A percentile compares a stretch with the other conserved stretches of the same genome.
These are phyloP conservation scores for Clohesyomyces aquaticus DNA, from an alignment of 495 filamentous ascomycete species.

Conservation along the genomic window DNA sequence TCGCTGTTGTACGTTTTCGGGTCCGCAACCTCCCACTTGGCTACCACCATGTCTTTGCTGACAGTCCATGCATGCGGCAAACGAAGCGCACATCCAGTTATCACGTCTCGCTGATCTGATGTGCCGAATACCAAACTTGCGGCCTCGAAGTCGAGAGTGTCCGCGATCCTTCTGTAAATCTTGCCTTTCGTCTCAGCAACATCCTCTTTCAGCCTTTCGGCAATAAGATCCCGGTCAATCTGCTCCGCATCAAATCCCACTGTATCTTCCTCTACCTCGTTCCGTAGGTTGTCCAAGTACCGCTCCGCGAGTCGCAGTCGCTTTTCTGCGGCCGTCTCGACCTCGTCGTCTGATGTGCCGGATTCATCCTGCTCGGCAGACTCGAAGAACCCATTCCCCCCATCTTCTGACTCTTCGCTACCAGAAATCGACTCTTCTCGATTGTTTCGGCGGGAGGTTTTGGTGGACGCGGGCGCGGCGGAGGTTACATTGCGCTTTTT, in stretches of 20 bases:
- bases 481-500: slow-evolving; percentile 39
- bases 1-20: slow-evolving; percentile 50
- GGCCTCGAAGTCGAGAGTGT: slow-evolving; percentile 63
- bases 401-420: slow-evolving; percentile 66
- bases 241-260: slow-evolving; percentile 90
- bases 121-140: slow-evolving; percentile 72
- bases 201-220: slow-evolving; percentile 85
- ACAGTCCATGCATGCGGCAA: slow-evolving; percentile 83
- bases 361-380: slow-evolving; percentile 51
- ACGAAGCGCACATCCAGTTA: slow-evolving; percentile 77
- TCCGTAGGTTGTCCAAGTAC: slow-evolving; percentile 85
- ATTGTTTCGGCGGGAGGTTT: slow-evolving; percentile 32
- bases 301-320: slow-evolving; percentile 86
- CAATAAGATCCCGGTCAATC: slow-evolving; percentile 88
- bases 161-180: slow-evolving; percentile 76
- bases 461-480: slow-evolving; percentile 16
- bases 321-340: slow-evolving; percentile 86
- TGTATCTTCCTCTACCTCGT: slow-evolving; percentile 70
- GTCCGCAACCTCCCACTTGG: slow-evolving; percentile 80
- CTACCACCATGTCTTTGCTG: slow-evolving; percentile 78
- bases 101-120: slow-evolving; percentile 67
- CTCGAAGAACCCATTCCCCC: slow-evolving; percentile 44
- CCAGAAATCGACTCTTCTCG: slow-evolving; percentile 75
- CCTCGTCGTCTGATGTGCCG: slow-evolving; percentile 61
- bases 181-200: slow-evolving; percentile 92